Evolutionary conservation across 148 eudicot genomes (phyloP).

Genomic region (Chenopodium quinoa): DNA sequence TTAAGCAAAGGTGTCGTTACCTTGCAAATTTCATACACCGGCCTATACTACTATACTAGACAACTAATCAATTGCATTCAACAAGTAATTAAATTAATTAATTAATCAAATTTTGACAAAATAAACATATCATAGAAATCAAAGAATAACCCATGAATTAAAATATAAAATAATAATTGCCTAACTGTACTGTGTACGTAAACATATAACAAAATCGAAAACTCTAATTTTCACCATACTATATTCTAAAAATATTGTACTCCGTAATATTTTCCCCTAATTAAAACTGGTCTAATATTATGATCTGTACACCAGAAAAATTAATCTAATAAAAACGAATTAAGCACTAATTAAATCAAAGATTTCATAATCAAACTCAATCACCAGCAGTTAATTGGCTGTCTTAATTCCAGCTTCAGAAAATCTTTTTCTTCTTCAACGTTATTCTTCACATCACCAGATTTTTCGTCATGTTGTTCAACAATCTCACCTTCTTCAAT

Average conservation of each 20-base stretch:
- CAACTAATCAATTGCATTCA: too few species aligned
- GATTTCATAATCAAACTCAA: neutral
- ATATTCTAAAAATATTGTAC: neutral
- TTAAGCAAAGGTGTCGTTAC: too few species aligned
- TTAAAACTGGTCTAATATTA: neutral
- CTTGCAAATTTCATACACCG: neutral
- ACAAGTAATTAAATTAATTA: too few species aligned
- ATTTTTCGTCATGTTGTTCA: neutral
- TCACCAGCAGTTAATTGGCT: neutral
- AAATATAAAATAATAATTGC: neutral
- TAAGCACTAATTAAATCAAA: neutral
- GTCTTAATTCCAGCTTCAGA: constrained; percentile 32
- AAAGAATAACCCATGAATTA: neutral
- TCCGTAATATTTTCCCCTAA: neutral
- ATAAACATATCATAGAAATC: neutral
- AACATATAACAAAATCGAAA: too few species aligned
- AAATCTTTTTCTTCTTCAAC: constrained; percentile 15
- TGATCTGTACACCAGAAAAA: neutral
- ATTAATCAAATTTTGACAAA: neutral
- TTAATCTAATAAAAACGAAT: neutral
- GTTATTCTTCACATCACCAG: too few species aligned
- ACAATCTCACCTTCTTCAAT: constrained; percentile 26
- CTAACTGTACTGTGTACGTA: neutral
- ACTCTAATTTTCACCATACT: neutral
- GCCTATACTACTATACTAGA: too few species aligned